Evolutionary conservation across 116 monocot species (phyloP).

Genomic region (Thalassia testudinum): DNA sequence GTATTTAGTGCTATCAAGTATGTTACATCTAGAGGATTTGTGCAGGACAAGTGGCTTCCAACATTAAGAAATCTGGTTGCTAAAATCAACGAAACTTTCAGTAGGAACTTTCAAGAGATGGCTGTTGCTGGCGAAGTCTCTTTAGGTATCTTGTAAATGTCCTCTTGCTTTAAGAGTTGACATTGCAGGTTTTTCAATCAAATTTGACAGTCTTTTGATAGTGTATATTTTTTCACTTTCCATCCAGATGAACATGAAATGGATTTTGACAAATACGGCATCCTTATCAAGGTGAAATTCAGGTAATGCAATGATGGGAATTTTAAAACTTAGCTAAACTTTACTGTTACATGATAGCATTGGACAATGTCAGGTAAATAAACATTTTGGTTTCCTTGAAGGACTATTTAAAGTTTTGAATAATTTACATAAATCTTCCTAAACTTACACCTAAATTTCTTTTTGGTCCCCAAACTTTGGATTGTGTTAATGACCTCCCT

Average conservation of each 20-base stretch:
- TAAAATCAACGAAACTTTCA: conserved; percentile 88
- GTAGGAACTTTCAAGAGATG: conserved; percentile 94
- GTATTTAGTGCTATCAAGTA: too few species aligned
- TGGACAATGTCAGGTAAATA: too few species aligned
- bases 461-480: too few species aligned
- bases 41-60: conserved; percentile 77
- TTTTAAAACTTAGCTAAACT: too few species aligned
- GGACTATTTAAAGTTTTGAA: too few species aligned
- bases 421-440: too few species aligned
- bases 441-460: too few species aligned
- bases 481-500: too few species aligned
- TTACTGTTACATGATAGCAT: too few species aligned
- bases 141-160: conserved; percentile 59
- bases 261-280: conserved; percentile 87
- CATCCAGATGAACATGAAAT: conserved; percentile 74
- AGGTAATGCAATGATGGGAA: conserved; percentile 45
- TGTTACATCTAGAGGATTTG: background rate
- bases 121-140: conserved; percentile 98
- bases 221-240: background rate
- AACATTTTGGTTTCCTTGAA: too few species aligned
- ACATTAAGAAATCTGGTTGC: conserved; percentile 61
- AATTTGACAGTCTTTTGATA: background rate
- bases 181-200: too few species aligned
- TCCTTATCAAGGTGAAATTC: conserved; percentile 97
- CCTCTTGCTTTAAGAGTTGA: too few species aligned